Evolutionary conservation across 164 flowering plant genomes (phyloP), one percentile per base, ranked within the genome.

Genomic region (Dillenia turbinata): DNA sequence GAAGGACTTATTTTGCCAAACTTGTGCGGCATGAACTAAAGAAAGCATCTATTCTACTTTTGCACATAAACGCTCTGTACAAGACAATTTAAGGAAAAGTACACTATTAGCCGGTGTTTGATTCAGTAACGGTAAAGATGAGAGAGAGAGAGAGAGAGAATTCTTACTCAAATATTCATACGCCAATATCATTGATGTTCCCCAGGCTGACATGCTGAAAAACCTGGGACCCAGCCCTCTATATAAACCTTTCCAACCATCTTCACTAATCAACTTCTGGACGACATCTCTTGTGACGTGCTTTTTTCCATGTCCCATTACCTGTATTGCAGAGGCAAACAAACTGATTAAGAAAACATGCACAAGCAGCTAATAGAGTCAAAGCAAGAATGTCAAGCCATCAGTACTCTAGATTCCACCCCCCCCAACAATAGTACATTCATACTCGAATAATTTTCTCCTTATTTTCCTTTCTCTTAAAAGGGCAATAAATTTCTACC

Each of bases 201-300:
- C 99, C 99, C 99, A 94, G 17, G 96, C 92, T 12, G 98, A 94
- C 97, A 86, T 90, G 82, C 96, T 94, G 77, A 93, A 75, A 71
- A 93, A 87, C 69, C 98, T 84, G 59, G 98, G 98, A 60, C 95
- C 97, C 24, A 93, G 71, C 15, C 98, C 98, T 83, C 91, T 73
- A 59, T 93, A 93, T 10, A 93, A 77, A 59, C 98, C 98, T 74
- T 77, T 77, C 97, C 95, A 94, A 49, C 98, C 98, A 66, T 94
- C 95, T 6, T 94, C 93, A 9, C 62, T 64, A 52, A 94, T 80
- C 79, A 94, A 75, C 43, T 44, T 62, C 75, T 75, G 81, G 43
- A 94, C 81, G 40, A 89, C 92, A 68, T 90, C 81, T 49, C 74
- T 79, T 11, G 83, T 73, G 47, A 79, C 82, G 47, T 71, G 82